These are phyloP conservation scores for Streptanthus diversifolius DNA, from an alignment of 345 rosid genomes.

Conservation along the genomic window DNA sequence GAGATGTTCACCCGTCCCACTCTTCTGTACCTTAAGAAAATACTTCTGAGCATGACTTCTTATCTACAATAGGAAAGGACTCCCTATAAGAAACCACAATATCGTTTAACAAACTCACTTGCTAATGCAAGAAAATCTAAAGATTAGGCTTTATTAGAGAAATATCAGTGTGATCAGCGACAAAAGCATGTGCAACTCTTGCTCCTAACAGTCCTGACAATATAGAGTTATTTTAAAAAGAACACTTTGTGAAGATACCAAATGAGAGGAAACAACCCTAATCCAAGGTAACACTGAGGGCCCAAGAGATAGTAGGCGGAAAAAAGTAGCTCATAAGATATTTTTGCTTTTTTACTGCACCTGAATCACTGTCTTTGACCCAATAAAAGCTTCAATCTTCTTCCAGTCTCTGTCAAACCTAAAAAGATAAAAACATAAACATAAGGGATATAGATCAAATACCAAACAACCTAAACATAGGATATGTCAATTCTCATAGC, in stretches of 20 bases:
- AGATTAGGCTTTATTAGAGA: neutral
- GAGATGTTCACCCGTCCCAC: conserved; percentile 76
- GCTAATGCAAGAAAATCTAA: neutral
- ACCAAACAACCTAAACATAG: conserved; percentile 5
- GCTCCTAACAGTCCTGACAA: conserved; percentile 9
- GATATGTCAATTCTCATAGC: neutral
- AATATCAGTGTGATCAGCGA: neutral
- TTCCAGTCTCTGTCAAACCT: conserved; percentile 96
- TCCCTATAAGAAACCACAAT: neutral
- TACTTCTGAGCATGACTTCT: conserved; percentile 95
- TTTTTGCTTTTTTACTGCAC: conserved; percentile 32
- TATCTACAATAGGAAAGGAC: conserved; percentile 41
- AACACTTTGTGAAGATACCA: conserved; percentile 3
- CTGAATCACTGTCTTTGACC: conserved; percentile 90
- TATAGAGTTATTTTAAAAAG: neutral
- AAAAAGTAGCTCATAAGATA: neutral
- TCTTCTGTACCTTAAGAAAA: conserved; percentile 84
- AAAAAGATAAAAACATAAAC: conserved; percentile 13
- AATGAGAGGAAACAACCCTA: conserved; percentile 13
- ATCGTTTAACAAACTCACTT: conserved; percentile 1
- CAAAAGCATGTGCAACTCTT: conserved; percentile 19
- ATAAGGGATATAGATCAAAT: neutral
- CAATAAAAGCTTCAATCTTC: conserved; percentile 85
- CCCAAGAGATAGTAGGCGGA: conserved; percentile 1
- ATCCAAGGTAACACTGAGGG: conserved; percentile 18